phyloP scores from a whole-genome alignment of 2,329 filamentous ascomycete genomes.

The Aspergillus pseudoglaucus region DNA sequence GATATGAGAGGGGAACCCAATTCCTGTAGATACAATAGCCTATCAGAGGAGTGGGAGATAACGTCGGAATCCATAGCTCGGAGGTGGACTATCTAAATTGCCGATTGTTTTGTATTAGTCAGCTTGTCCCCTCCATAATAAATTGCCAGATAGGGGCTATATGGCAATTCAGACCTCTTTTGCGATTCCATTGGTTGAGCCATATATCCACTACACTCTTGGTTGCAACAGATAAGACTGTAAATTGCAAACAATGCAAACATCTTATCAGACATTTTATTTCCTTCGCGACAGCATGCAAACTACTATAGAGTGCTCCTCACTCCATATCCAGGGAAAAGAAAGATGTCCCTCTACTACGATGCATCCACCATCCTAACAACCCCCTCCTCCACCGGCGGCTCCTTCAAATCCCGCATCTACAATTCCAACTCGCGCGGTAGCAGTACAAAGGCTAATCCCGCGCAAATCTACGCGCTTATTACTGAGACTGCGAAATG shows the following conservation, averaged over 20 bases:
- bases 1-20: too few relatives aligned
- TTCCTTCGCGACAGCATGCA: too few relatives aligned
- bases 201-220: too few relatives aligned
- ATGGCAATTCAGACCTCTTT: too few relatives aligned
- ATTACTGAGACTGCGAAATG: constrained; percentile 85
- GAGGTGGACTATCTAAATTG: too few relatives aligned
- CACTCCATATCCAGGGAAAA: neutral
- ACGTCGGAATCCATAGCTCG: neutral
- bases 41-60: neutral
- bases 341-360: constrained; percentile 83
- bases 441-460: constrained; percentile 60
- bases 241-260: neutral
- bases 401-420: constrained; percentile 79
- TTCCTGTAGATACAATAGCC: too few relatives aligned
- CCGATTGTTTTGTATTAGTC: too few relatives aligned
- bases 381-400: constrained; percentile 58
- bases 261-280: neutral
- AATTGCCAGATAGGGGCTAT: too few relatives aligned
- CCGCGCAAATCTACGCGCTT: constrained; percentile 79
- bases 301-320: too few relatives aligned
- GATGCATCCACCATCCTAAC: constrained; percentile 74
- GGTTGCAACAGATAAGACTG: too few relatives aligned
- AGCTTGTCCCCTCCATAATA: too few relatives aligned
- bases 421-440: constrained; percentile 62
- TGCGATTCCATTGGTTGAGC: too few relatives aligned